phyloP scores from a whole-genome alignment of 2,329 filamentous ascomycete species.

The Ustilaginoidea virens region DNA sequence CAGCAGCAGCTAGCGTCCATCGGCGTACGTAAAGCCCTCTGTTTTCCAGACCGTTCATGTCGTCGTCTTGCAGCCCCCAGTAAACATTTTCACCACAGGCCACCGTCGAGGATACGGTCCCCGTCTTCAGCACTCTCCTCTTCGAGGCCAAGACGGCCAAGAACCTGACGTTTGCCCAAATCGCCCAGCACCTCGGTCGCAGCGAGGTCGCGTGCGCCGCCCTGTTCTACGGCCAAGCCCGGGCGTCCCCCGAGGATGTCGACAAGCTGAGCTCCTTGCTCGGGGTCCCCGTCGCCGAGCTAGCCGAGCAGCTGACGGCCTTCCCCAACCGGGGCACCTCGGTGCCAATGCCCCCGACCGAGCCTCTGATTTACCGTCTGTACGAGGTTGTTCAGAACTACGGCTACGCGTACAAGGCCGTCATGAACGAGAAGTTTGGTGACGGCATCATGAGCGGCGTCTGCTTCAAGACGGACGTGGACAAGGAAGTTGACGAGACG shows the following conservation, averaged over 20 bases:
- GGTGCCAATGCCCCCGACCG: conserved; percentile 20
- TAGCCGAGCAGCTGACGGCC: conserved; percentile 49
- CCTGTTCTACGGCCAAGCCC: conserved; percentile 79
- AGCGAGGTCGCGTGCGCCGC: conserved; percentile 76
- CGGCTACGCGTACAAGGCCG: conserved; percentile 87
- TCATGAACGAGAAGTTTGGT: conserved; percentile 89
- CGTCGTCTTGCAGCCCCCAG: too few species aligned
- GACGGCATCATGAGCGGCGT: conserved; percentile 97
- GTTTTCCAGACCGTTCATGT: too few species aligned
- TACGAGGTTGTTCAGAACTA: conserved; percentile 97
- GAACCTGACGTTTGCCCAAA: conserved; percentile 63
- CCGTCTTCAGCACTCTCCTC: conserved; percentile 53
- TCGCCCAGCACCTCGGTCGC: conserved; percentile 58
- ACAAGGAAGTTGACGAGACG: conserved; percentile 81
- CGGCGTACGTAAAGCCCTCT: conserved; percentile 3
- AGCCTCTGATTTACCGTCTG: conserved; percentile 58
- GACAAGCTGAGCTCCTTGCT: conserved; percentile 51
- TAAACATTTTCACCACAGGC: conserved; percentile 27
- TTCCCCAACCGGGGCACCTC: conserved; percentile 70
- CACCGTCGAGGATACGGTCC: conserved; percentile 53
- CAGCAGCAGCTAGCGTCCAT: conserved; percentile 3
- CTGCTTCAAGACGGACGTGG: conserved; percentile 75
- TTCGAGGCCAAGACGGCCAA: conserved; percentile 58
- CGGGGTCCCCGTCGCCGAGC: conserved; percentile 35
- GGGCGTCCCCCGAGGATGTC: conserved; percentile 53